Base-by-base conservation (phyloP, 1,284 basidiomycete genomes). In the Apiotrichum akiyoshidainum region DNA sequence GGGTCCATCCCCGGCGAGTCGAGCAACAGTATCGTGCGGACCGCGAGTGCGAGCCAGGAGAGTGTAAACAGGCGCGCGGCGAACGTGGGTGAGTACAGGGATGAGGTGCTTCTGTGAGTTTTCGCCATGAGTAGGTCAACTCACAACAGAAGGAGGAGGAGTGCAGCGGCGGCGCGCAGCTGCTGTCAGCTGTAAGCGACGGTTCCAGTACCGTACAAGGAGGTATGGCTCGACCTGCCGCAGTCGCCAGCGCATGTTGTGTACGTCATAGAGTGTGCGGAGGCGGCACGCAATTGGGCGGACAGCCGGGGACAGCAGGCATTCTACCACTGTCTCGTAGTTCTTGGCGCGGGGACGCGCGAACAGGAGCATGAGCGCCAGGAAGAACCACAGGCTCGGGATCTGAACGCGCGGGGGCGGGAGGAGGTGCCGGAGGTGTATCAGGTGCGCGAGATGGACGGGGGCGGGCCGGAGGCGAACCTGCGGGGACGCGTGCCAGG, bases 401-500 rank as follows among this genome's bases (percentile, higher is more conserved):
- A 49, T 13, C 22, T 11, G 14, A 14, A 46, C 5, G 8, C 26
- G 16, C 13, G 7, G 10, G 35, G 13, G 11, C 1, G 45, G 46
- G 34, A 47, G n/a, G 14, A 54, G 46, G 46, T 47, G 33, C n/a
- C 26, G 39, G 2, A 34, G 19, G 14, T 17, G n/a, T 0, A 53
- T 9, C 5, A 58, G 40, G 46, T 26, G 34, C 19, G 47, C 41
- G 17, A 50, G 35, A 14, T 39, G 41, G 7, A 56, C n/a, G 2
- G 47, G 21, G 3, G 11, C 34, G n/a, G 54, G 40, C 47, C 33
- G 44, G 13, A 26, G 9, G 12, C 19, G 39, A 2, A 44, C 19
- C 17, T 21, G 34, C 4, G n/a, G 21, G 12, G 5, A 11, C 63
- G 40, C 58, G n/a, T 66, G 60, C 46, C 60, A 71, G 14, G 73